Conservation (phyloP, 176 grass and related monocot genomes). For the Bromus sterilis region DNA sequence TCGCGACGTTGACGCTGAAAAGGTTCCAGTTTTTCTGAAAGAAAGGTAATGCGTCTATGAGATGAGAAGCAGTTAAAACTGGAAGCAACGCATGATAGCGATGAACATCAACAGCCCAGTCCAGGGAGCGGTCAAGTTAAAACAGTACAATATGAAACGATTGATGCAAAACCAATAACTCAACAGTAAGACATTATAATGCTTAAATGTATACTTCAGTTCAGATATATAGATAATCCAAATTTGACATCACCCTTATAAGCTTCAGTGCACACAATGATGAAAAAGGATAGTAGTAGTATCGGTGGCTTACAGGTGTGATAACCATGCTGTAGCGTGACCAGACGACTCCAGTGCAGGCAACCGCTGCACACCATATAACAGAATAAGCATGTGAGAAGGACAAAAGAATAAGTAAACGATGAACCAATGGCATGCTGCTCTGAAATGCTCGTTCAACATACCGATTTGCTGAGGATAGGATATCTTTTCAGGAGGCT, state of each 20-base stretch:
- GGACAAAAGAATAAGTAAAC: neutral
- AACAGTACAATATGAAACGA: neutral
- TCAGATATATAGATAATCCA: neutral
- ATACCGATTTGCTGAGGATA: conserved; percentile 68
- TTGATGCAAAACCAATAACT: neutral
- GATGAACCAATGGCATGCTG: neutral
- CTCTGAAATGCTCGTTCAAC: neutral
- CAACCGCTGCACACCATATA: conserved; percentile 29
- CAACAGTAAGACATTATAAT: neutral
- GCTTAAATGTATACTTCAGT: neutral
- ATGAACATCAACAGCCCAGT: neutral
- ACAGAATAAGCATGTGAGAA: neutral
- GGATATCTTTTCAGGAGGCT: conserved; percentile 68
- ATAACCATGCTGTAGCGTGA: conserved; percentile 50
- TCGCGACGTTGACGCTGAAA: conserved; percentile 46
- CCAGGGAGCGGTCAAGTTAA: neutral
- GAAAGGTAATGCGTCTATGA: neutral
- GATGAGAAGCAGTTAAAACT: neutral
- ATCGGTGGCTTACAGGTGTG: conserved; percentile 23
- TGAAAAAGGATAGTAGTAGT: neutral
- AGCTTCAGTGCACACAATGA: neutral
- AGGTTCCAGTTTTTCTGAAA: conserved; percentile 71
- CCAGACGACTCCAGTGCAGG: conserved; percentile 41
- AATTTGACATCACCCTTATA: neutral
- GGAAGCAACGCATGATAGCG: neutral